Evolutionary conservation across 192 early-diverging fungal genomes (phyloP).

Genomic region (Entomortierella lignicola): DNA sequence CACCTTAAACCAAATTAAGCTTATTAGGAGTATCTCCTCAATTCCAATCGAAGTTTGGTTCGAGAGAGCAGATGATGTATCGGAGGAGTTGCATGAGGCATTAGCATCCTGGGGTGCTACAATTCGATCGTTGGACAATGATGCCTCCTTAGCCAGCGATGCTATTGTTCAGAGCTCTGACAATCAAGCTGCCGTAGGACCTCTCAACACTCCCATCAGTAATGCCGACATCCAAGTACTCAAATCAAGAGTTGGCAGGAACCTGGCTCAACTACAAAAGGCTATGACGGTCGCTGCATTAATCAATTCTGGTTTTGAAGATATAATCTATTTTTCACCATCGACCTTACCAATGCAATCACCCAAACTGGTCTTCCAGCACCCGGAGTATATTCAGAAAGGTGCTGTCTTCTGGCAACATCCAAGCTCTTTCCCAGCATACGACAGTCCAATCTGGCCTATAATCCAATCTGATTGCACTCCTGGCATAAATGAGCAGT

Average conservation of each 20-base stretch:
- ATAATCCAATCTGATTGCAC: conserved; percentile 33
- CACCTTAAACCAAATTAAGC: conserved; percentile 35
- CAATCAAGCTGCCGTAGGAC: background rate
- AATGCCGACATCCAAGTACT: conserved; percentile 25
- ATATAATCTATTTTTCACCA: conserved; percentile 43
- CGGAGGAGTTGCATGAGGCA: conserved; percentile 24
- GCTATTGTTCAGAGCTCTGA: conserved; percentile 27
- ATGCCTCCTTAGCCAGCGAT: conserved; percentile 19
- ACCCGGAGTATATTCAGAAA: conserved; percentile 17
- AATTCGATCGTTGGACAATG: conserved; percentile 23
- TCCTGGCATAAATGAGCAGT: conserved; percentile 21
- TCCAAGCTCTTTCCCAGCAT: conserved; percentile 31
- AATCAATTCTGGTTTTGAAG: conserved; percentile 54
- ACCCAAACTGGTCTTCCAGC: conserved; percentile 23
- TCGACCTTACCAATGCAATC: conserved; percentile 47
- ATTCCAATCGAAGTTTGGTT: conserved; percentile 55
- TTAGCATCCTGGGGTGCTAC: conserved; percentile 26
- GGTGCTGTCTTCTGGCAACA: conserved; percentile 53
- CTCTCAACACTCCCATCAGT: conserved; percentile 7
- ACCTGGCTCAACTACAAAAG: conserved; percentile 24
- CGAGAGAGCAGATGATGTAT: conserved; percentile 24
- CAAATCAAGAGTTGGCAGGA: background rate
- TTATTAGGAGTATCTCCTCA: conserved; percentile 44
- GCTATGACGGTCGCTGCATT: conserved; percentile 39
- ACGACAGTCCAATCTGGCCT: conserved; percentile 44